Conservation (phyloP, 73 alveolate genomes). For the Stentor coeruleus region DNA sequence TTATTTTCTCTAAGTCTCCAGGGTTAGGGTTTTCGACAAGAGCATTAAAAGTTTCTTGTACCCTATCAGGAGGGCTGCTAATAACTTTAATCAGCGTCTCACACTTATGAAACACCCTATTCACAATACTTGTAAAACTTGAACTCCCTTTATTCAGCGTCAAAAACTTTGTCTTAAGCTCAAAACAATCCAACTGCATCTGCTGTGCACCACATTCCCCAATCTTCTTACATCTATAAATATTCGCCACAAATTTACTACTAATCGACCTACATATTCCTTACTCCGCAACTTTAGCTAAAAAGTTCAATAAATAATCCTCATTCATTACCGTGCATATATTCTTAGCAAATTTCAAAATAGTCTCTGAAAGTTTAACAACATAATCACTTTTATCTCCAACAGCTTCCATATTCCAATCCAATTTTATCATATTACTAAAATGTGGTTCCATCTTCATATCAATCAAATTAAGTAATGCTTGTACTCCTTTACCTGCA, state of each 20-base stretch:
- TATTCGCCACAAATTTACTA: constrained; percentile 24
- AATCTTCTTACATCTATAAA: constrained; percentile 39
- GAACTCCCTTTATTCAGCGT: not conserved
- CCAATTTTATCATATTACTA: not conserved
- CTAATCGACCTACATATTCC: constrained; percentile 3
- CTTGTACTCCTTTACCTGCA: constrained; percentile 24
- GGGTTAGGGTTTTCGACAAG: constrained; percentile 19
- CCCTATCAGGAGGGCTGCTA: constrained; percentile 30
- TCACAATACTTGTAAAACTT: constrained; percentile 11
- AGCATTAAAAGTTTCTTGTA: constrained; percentile 24
- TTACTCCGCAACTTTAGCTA: constrained; percentile 35
- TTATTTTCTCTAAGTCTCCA: constrained; percentile 36
- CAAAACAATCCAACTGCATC: constrained; percentile 32
- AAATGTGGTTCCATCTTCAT: constrained; percentile 32
- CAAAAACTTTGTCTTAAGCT: constrained; percentile 22
- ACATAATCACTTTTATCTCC: constrained; percentile 35
- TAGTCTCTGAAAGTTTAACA: not conserved
- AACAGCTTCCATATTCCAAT: constrained; percentile 38
- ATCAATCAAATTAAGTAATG: constrained; percentile 16
- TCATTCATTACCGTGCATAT: constrained; percentile 22
- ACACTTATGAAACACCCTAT: constrained; percentile 18
- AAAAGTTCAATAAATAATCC: constrained; percentile 30
- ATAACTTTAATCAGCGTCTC: constrained; percentile 37
- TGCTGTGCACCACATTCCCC: constrained; percentile 40
- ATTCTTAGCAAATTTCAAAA: not conserved